Evolutionary conservation across 208 protist genomes (phyloP), one percentile per base, ranked within the genome.

Genomic region (Trypanosoma melophagium): DNA sequence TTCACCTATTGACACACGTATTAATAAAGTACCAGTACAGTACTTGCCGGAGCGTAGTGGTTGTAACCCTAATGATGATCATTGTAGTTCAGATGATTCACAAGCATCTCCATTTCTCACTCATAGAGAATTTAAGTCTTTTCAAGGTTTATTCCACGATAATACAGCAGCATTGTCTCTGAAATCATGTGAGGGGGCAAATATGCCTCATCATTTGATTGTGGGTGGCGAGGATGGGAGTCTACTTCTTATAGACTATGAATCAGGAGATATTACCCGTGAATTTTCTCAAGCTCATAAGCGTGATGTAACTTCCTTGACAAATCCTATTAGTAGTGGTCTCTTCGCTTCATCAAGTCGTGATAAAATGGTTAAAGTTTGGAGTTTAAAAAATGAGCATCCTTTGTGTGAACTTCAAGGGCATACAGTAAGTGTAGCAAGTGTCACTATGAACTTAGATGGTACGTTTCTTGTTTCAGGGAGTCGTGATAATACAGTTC

Each of bases 401-500:
- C 41, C 74, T 16, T n/a, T 81, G 0, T 76, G 75, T 8, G 76
- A 80, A 54, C 69, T 89, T 50, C 14, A 35, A 24, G 80, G 88
- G 1, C 85, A 94, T 74, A 81, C 76, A 25, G 59, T 88, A 51
- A 89, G 58, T 57, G 83, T 92, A 17, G 79, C 83, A 28, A 68
- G 72, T 58, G 74, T 80, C 2, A 81, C 84, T 66, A 66, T 82
- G 60, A 67, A 57, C 66, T 17, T 56, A 0, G 63, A 78, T 55
- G 56, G 52, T 22, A 65, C 19, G 8, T 67, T 83, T 19, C 68
- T 80, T 22, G 79, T 90, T 59, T 92, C 82, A 1, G 86, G 84
- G n/a, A 86, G 84, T 79, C 81, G 76, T 41, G 86, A 91, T 69
- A 94, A 89, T 75, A 92, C 84, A 14, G 81, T 92, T 49, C 82